Evolutionary conservation across 768 basidiomycete genomes (phyloP).

Genomic region (Boletus subparvulus): DNA sequence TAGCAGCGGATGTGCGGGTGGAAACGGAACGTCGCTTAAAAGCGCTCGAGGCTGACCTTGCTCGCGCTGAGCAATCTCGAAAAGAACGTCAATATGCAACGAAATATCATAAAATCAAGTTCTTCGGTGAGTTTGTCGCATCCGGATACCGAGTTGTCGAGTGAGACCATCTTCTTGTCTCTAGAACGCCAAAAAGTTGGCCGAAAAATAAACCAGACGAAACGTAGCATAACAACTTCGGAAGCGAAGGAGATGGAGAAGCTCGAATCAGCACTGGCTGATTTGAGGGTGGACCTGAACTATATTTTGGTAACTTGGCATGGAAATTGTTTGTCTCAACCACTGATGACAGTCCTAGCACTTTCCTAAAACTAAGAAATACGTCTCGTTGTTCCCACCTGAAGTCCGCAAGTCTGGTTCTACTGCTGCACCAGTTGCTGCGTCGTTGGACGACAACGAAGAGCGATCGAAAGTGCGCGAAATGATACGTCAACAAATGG

Average conservation of each 20-base stretch:
- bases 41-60: constrained; percentile 72
- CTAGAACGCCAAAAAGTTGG: constrained; percentile 85
- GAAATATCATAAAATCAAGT: constrained; percentile 89
- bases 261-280: constrained; percentile 49
- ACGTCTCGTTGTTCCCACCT: constrained; percentile 86
- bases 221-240: constrained; percentile 46
- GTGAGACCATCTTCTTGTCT: background rate
- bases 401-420: constrained; percentile 39
- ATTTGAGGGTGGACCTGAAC: constrained; percentile 84
- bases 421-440: constrained; percentile 4
- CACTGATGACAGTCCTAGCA: constrained; percentile 46
- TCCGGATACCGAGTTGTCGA: background rate
- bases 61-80: constrained; percentile 55
- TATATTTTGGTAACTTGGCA: constrained; percentile 70
- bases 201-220: constrained; percentile 72
- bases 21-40: constrained; percentile 78
- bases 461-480: constrained; percentile 56
- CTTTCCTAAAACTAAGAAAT: constrained; percentile 83
- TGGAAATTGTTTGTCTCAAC: background rate
- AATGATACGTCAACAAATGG: constrained; percentile 62
- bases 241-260: constrained; percentile 38
- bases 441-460: constrained; percentile 38
- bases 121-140: constrained; percentile 69
- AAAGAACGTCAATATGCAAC: constrained; percentile 73
- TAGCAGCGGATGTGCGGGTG: constrained; percentile 83